Percentiles rank a stretch among this genome's conserved stretches.
These are phyloP conservation scores for Glebionis coronaria DNA, from an alignment of 129 eudicot genomes.

Conservation along the genomic window DNA sequence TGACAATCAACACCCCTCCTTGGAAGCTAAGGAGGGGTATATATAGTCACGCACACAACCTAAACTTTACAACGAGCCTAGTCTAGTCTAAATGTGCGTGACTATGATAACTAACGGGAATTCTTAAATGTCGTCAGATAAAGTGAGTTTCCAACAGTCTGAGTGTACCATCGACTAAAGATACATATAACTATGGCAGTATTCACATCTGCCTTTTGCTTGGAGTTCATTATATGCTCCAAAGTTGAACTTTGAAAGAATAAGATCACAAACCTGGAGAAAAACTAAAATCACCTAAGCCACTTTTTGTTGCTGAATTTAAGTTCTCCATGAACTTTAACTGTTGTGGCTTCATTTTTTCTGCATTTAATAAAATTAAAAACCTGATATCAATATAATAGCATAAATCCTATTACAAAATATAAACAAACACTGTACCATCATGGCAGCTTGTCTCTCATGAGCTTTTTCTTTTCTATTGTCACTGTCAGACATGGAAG, in stretches of 20 bases:
- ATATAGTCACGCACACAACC: no score
- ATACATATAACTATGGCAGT: no score
- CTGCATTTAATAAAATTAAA: slow-evolving; percentile 40
- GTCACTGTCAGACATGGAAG: slow-evolving; percentile 56
- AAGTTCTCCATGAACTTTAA: slow-evolving; percentile 73
- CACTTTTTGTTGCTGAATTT: slow-evolving; percentile 41
- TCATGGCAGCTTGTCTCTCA: slow-evolving; percentile 94
- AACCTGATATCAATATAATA: not conserved
- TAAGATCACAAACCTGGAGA: slow-evolving; percentile 65
- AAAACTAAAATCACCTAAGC: slow-evolving; percentile 49
- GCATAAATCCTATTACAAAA: not conserved
- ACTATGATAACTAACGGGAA: no score
- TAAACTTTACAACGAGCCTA: no score
- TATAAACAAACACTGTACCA: slow-evolving; percentile 37
- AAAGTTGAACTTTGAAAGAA: slow-evolving; percentile 1
- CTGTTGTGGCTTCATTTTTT: slow-evolving; percentile 91
- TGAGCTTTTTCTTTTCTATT: slow-evolving; percentile 87
- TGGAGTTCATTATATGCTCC: no score
- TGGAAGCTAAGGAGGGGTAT: no score
- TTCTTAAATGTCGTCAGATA: no score
- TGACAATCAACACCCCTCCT: no score
- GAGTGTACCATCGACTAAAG: no score
- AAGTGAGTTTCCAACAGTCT: no score
- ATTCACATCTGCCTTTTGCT: no score
- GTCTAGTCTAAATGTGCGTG: no score